Base-by-base conservation (phyloP, 331 rosid species). In the Rhamnella rubrinervis region DNA sequence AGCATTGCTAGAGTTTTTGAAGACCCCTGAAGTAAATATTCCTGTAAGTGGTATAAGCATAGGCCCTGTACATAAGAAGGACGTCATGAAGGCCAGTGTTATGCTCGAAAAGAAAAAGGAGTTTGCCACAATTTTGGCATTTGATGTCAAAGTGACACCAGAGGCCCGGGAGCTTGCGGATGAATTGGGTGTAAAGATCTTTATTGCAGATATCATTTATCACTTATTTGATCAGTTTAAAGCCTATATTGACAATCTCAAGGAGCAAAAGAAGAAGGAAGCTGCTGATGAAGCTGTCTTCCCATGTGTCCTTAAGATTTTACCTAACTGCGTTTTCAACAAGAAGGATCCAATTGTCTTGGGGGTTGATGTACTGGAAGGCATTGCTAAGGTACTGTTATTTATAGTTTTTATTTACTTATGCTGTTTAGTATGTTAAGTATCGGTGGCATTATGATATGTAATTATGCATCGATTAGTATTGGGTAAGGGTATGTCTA, bases 61-160 rank as follows among this genome's bases (percentile, higher is more conserved):
- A 63, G 99, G 97, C 63, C 99, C 97, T 14, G 99, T 95, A 14
- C 99, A 95, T 67, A 95, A 91, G 79, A 95, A 95, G 78, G 99
- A 95, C 70, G 86, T 95, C 66, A 95, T 89, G 99, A 95, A 95
- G 86, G 99, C 97, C 78, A 83, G 95, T 53, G 99, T 89, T 28
- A 91, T 95, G 99, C 96, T 95, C 68, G 96, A 87, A 82, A 95
- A 95, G 90, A 95, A 85, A 74, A 80, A 79, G 68, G 96, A 89
- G 78, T 89, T 74, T 74, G 89, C 96, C 39, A 75, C 96, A 58
- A 91, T 95, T 70, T 79, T 91, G 89, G 99, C 99, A 39, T 91
- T 91, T 83, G 97, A 91, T 82, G 96, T 91, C 78, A 91, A 91
- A 89, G 96, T 91, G 65, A 95, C 92, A 25, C 91, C 91, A 25